Evolutionary conservation across 2,329 filamentous ascomycete species (phyloP), one percentile per base, ranked within the genome.

Genomic region (Epichloe gansuensis): DNA sequence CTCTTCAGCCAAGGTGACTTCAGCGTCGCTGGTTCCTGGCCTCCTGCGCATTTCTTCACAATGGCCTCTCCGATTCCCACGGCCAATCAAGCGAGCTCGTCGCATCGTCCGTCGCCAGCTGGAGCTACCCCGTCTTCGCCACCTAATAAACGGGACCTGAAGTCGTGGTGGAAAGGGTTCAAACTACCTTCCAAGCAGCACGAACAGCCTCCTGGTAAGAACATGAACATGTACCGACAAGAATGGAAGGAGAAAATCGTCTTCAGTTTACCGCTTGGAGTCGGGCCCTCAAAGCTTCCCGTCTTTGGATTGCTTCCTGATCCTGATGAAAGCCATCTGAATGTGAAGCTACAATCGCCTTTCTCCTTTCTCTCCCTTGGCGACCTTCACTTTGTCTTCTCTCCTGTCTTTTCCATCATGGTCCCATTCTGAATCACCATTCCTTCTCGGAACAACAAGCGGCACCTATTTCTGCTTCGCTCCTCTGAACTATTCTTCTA

Each of bases 131-230:
- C 75, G 66, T 65, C 76, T 66, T 89, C 87, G 42, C 87, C 87
- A 51, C 88, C 88, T 34, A 88, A 82, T 58, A 94, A 86, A 72
- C 82, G 88, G 66, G 89, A 95, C 66, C 75, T 97, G 60, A 86
- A 89, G 60, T 94, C 87, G 54, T 98, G 93, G 93, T 97, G 93
- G 93, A 95, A 89, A 70, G 83, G 84, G 62, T 97, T 98, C 72
- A 93, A 93, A 71, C 79, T 86, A 51, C 74, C 77, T 45, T 69
- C 74, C 39, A 80, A 75, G 61, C 74, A 75, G 53, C 74, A 79
- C 51, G 78, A 82, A 58, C 49, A 54, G 12, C 60, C 71, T 49
- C 70, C 74, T 63, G 78, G 79, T 82, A 77, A 49, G 54, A 46
- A n/a, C 35, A 42, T 6, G 13, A 12, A 38, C 3, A 15, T 31